Evolutionary conservation across 2,329 filamentous ascomycete genomes (phyloP), one percentile per base, ranked within the genome.

Genomic region (Beauveria brongniartii): DNA sequence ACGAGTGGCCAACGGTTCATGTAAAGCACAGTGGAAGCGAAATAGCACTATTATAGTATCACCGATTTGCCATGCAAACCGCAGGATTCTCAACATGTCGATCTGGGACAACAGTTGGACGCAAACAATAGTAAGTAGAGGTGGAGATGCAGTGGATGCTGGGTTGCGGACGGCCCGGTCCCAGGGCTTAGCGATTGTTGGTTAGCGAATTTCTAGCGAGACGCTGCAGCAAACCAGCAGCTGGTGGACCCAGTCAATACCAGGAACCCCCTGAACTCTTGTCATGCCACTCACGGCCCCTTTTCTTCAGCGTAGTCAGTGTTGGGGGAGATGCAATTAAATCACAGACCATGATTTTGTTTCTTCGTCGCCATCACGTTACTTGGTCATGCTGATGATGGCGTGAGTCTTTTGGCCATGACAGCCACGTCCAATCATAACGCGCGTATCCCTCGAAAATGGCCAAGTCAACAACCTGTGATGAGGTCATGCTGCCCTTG

Each of bases 151-250:
- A 30, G 41, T 47, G n/a, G 54, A 20, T 46, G 20, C 26, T 16
- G 22, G n/a, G 28, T 28, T n/a, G n/a, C 30, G 50, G 48, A 26
- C 58, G 58, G 58, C 34, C 58, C 58, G 58, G 58, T 26, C 50
- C 58, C 58, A 60, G 41, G 50, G 58, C 58, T 60, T 60, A 51
- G 37, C 47, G 56, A 59, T 52, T 43, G 46, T 34, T 58, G 55
- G 47, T 43, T 59, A 44, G 47, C 56, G 37, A 52, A 40, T 24
- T 57, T 51, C 55, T 50, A 51, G 46, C 55, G 55, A 58, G 55
- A n/a, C 18, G 40, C 41, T 9, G 50, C 20, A 34, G 28, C 6
- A 40, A 37, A 5, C 30, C n/a, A 28, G 30, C 51, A 37, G 52
- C n/a, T 3, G 24, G 44, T 24, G 14, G 55, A 46, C 46, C 55